A percentile compares a stretch with the other conserved stretches of the same genome.
phyloP scores from a whole-genome alignment of 2,329 filamentous ascomycete species.

The Nannizziopsis arthrosporioides region DNA sequence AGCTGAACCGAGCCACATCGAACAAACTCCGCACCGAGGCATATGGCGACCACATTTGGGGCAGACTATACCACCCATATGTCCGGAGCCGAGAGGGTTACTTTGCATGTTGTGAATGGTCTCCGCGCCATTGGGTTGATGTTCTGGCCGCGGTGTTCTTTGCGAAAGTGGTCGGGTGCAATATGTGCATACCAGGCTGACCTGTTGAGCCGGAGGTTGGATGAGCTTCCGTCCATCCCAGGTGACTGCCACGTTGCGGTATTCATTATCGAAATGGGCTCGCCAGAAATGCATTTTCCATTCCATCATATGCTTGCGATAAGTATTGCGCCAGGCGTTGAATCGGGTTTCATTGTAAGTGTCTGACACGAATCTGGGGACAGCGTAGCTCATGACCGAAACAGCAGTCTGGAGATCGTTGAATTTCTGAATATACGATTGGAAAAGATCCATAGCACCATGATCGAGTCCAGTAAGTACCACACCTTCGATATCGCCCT shows the following conservation, averaged over 20 bases:
- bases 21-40: slow-evolving; percentile 52
- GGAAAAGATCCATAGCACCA: slow-evolving; percentile 47
- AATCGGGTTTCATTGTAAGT: slow-evolving; percentile 41
- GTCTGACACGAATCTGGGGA: slow-evolving; percentile 48
- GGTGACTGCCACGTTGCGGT: slow-evolving; percentile 42
- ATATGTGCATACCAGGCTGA: slow-evolving; percentile 49
- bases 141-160: slow-evolving; percentile 19
- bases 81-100: slow-evolving; percentile 27
- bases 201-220: slow-evolving; percentile 41
- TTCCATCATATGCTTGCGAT: slow-evolving; percentile 48
- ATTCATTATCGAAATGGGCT: slow-evolving; percentile 48
- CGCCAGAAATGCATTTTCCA: slow-evolving; percentile 51
- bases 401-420: slow-evolving; percentile 53
- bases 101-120: slow-evolving; percentile 26
- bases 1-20: slow-evolving; percentile 49
- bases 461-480: slow-evolving; percentile 51
- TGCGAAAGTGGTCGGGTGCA: slow-evolving; percentile 47
- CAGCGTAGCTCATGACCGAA: slow-evolving; percentile 47
- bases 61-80: slow-evolving; percentile 44
- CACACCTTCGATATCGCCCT: slow-evolving; percentile 51
- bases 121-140: slow-evolving; percentile 17
- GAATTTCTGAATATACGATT: slow-evolving; percentile 48
- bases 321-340: slow-evolving; percentile 50
- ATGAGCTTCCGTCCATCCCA: slow-evolving; percentile 40
- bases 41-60: slow-evolving; percentile 51